Evolutionary conservation across 306 rosid species (phyloP), one percentile per base, ranked within the genome.

Genomic region (Rubus parviflorus): DNA sequence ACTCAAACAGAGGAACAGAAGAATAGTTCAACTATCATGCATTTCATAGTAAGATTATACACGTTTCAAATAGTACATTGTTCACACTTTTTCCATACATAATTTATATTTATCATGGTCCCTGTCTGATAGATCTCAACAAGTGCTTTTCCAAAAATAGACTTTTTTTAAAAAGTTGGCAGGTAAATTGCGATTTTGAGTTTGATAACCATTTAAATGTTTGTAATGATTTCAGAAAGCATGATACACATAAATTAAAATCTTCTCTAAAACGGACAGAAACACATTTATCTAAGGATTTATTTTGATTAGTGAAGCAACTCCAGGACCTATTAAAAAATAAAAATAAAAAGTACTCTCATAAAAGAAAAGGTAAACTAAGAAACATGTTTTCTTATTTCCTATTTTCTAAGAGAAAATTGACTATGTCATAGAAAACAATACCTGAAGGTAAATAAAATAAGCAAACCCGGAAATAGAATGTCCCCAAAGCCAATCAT

Each of bases 401-500:
- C n/a, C 52, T 54, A 54, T n/a, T 53, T 37, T 2, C 13, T n/a
- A 43, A 73, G 61, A 58, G 14, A 22, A 42, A 14, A 5, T 12
- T 23, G n/a, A 58, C 17, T 25, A 40, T 3, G 23, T 4, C 17
- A 37, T 7, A 74, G 45, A 77, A 82, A 70, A 73, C 75, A 84
- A 48, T 87, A 95, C 97, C 98, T 91, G 76, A 70, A 89, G 81
- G 90, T 1, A 88, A 95, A 90, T 70, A 84, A 86, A 81, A 95
- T 85, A 75, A 95, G 98, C 90, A 95, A 86, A 81, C 98, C 98
- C 71, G 98, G 98, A 81, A 95, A 95, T 52, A 95, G 91, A 86
- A 95, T 86, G 73, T 95, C 98, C 81, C 97, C 98, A 68, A 95
- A 95, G 73, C 98, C 98, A 84, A 95, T 85, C 97, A 95, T 89